Conservation (phyloP, 2,329 filamentous ascomycete genomes). For the Fusarium newnesense region DNA sequence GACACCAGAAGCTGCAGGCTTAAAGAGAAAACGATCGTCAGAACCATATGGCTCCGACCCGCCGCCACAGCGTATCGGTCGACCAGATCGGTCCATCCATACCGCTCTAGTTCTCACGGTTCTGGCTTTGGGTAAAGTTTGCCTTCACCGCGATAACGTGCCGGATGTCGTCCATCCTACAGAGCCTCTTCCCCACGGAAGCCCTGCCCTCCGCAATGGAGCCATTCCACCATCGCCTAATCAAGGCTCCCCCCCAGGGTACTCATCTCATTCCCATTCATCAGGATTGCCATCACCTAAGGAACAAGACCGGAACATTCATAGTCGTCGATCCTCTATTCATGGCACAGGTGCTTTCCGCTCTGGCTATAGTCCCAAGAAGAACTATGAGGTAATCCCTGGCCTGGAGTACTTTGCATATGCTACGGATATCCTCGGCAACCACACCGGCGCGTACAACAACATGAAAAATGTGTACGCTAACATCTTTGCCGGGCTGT, state of each 20-base stretch:
- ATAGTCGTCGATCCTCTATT: conserved; percentile 63
- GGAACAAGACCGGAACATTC: conserved; percentile 57
- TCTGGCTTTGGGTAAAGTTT: conserved; percentile 88
- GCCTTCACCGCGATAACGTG: conserved; percentile 64
- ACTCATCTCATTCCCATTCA: conserved; percentile 58
- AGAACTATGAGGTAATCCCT: conserved; percentile 86
- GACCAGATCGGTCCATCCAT: conserved; percentile 73
- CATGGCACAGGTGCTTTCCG: conserved; percentile 52
- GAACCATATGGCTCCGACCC: conserved; percentile 50
- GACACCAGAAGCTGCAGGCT: conserved; percentile 46
- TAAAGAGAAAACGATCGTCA: conserved; percentile 68
- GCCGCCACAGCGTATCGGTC: conserved; percentile 53
- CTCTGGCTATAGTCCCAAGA: conserved; percentile 48
- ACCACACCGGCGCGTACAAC: conserved; percentile 80
- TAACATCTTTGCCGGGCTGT: conserved; percentile 85
- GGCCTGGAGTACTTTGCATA: conserved; percentile 90
- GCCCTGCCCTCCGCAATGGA: conserved; percentile 58
- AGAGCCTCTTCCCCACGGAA: conserved; percentile 49
- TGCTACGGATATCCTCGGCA: conserved; percentile 86
- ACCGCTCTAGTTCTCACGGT: conserved; percentile 86
- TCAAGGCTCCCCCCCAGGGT: conserved; percentile 64
- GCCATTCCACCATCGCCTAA: conserved; percentile 61
- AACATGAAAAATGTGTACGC: conserved; percentile 87
- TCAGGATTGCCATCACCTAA: conserved; percentile 64
- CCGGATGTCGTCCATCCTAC: conserved; percentile 64